phyloP scores from a whole-genome alignment of 192 early-diverging fungal species.

The Thamnidium elegans region DNA sequence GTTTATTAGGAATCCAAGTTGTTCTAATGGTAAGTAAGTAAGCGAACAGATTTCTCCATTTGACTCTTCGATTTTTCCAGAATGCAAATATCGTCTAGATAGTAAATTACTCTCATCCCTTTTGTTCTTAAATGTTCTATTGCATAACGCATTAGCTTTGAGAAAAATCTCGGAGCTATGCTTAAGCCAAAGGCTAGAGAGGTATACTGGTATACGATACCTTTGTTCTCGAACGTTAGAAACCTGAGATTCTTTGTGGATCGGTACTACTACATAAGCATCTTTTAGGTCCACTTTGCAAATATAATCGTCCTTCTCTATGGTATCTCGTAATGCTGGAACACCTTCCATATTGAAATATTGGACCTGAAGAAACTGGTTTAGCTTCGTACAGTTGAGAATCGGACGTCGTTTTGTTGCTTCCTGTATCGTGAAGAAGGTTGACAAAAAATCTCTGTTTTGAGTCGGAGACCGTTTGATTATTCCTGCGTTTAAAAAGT shows the following conservation, averaged over 20 bases:
- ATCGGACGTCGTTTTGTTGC: slow-evolving; percentile 12
- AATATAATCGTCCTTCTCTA: slow-evolving; percentile 20
- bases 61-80: slow-evolving; percentile 1
- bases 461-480: slow-evolving; percentile 9
- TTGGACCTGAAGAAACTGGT: slow-evolving; percentile 19
- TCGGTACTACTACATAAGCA: slow-evolving; percentile 26
- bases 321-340: slow-evolving; percentile 20
- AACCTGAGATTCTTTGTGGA: slow-evolving; percentile 9
- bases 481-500: slow-evolving; percentile 5
- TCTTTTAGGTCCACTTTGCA: slow-evolving; percentile 28
- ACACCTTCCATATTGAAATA: slow-evolving; percentile 36
- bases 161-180: slow-evolving; percentile 21
- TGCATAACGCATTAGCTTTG: slow-evolving; percentile 20
- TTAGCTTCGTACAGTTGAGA: slow-evolving; percentile 15
- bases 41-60: neutral
- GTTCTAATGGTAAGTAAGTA: neutral
- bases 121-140: slow-evolving; percentile 9
- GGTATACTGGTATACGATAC: slow-evolving; percentile 15
- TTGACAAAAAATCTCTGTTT: slow-evolving; percentile 4
- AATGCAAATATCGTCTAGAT: slow-evolving; percentile 23
- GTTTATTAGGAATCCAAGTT: slow-evolving; percentile 15
- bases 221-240: slow-evolving; percentile 9
- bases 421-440: slow-evolving; percentile 16
- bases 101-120: slow-evolving; percentile 20
- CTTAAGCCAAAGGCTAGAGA: slow-evolving; percentile 21